Conservation (phyloP, 371 early-diverging fungal species). For the Rhizopus sp. region DNA sequence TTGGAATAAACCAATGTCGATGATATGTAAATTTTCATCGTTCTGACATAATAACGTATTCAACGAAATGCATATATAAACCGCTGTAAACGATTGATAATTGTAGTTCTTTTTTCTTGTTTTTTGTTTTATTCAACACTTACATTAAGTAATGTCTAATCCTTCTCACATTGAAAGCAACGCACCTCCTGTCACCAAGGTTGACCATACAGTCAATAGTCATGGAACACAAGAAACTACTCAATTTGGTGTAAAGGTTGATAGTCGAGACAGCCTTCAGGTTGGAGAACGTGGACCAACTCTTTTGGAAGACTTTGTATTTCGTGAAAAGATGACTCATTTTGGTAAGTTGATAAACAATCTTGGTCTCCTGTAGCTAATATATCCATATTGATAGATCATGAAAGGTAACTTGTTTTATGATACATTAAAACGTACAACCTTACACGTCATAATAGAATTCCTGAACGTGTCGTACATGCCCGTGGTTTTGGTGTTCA, state of each 20-base stretch:
- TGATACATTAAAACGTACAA: slow-evolving; percentile 1
- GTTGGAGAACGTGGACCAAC: slow-evolving; percentile 53
- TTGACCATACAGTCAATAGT: slow-evolving; percentile 2
- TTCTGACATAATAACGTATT: not conserved
- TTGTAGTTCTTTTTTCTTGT: too few relatives aligned
- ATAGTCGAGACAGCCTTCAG: slow-evolving; percentile 30
- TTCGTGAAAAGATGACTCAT: slow-evolving; percentile 56
- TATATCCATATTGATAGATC: not conserved
- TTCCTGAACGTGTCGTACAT: slow-evolving; percentile 61
- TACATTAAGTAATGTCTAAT: too few relatives aligned
- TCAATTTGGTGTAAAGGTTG: slow-evolving; percentile 29
- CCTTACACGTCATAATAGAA: slow-evolving; percentile 32
- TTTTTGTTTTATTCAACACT: not conserved
- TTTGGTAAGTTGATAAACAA: slow-evolving; percentile 38
- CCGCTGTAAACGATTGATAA: not conserved
- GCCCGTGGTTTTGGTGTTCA: slow-evolving; percentile 58
- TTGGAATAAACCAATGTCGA: not conserved
- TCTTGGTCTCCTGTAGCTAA: slow-evolving; percentile 4
- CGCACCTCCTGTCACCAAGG: not conserved
- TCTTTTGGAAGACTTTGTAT: slow-evolving; percentile 51
- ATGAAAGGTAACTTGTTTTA: not conserved
- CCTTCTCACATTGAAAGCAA: too few relatives aligned
- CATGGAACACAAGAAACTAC: slow-evolving; percentile 27
- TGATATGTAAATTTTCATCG: not conserved
- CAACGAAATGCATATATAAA: not conserved